phyloP scores from a whole-genome alignment of 371 early-diverging fungal genomes.

The Mucor mucedo region DNA sequence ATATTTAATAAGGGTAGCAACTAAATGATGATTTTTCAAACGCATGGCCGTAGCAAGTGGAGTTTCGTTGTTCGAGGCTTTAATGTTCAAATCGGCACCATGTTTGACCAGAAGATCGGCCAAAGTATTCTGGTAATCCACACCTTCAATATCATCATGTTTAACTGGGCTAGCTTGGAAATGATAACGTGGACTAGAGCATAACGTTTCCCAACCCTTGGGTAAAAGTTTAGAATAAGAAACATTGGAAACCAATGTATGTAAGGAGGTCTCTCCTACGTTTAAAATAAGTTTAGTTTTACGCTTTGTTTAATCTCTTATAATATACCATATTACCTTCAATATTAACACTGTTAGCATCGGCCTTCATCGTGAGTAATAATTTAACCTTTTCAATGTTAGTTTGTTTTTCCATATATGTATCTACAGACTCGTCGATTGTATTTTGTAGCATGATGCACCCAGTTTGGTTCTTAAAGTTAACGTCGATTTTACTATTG shows the following conservation, averaged over 20 bases:
- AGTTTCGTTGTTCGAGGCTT: constrained; percentile 40
- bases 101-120: constrained; percentile 32
- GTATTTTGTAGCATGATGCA: constrained; percentile 54
- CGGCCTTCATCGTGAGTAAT: constrained; percentile 48
- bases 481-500: constrained; percentile 40
- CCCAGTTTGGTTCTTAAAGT: constrained; percentile 58
- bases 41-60: constrained; percentile 51
- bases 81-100: constrained; percentile 40
- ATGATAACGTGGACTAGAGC: not conserved
- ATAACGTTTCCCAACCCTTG: constrained; percentile 14
- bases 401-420: constrained; percentile 40
- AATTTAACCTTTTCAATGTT: constrained; percentile 37
- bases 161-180: not conserved
- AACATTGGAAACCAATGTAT: constrained; percentile 37
- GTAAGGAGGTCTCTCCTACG: constrained; percentile 50
- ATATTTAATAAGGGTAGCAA: constrained; percentile 32
- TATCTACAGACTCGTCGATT: constrained; percentile 26
- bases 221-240: constrained; percentile 27
- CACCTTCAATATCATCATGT: constrained; percentile 43
- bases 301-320: not conserved
- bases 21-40: constrained; percentile 31
- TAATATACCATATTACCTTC: constrained; percentile 31
- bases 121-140: constrained; percentile 29
- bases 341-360: constrained; percentile 45
- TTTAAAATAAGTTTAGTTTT: not conserved